Percentiles rank a stretch among this genome's conserved stretches.
These are phyloP conservation scores for Trichophyton benhamiae DNA, from an alignment of 2,329 filamentous ascomycete species.

Conservation along the genomic window DNA sequence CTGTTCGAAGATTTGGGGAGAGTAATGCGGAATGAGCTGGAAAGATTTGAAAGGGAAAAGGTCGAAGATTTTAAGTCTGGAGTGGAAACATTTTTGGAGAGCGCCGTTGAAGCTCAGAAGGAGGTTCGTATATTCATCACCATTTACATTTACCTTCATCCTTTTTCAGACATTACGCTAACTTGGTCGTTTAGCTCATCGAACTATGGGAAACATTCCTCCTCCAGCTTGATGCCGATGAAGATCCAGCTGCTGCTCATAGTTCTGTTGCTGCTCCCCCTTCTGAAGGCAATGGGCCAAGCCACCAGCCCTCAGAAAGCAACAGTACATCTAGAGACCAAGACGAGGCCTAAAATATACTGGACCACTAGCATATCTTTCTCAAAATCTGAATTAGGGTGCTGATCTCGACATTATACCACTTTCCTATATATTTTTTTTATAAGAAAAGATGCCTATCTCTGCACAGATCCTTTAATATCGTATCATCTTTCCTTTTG, in stretches of 20 bases:
- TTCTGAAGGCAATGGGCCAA: not conserved
- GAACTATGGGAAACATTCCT: constrained; percentile 99
- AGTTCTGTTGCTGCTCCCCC: constrained; percentile 16
- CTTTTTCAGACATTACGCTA: not conserved
- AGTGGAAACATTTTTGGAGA: constrained; percentile 93
- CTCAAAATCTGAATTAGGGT: not conserved
- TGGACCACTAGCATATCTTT: not conserved
- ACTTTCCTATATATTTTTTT: not conserved
- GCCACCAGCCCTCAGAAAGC: constrained; percentile 7
- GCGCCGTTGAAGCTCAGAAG: constrained; percentile 94
- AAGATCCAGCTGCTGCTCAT: constrained; percentile 50
- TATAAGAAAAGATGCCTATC: not conserved
- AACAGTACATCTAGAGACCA: not conserved
- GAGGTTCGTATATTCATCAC: constrained; percentile 50
- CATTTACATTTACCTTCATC: not conserved
- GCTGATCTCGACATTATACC: not conserved
- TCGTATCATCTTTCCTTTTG: not conserved
- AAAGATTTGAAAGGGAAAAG: constrained; percentile 91
- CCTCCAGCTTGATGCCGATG: constrained; percentile 87
- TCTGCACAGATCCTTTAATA: not conserved
- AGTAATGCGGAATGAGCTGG: constrained; percentile 79
- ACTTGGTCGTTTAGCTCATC: constrained; percentile 40
- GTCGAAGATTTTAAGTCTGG: constrained; percentile 98
- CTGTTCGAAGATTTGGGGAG: constrained; percentile 96
- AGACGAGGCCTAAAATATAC: constrained; percentile 1